A percentile compares a stretch with the other conserved stretches of the same genome.
Conservation (phyloP, 1,284 basidiomycete species). For the Cutaneotrichosporon sp. region DNA sequence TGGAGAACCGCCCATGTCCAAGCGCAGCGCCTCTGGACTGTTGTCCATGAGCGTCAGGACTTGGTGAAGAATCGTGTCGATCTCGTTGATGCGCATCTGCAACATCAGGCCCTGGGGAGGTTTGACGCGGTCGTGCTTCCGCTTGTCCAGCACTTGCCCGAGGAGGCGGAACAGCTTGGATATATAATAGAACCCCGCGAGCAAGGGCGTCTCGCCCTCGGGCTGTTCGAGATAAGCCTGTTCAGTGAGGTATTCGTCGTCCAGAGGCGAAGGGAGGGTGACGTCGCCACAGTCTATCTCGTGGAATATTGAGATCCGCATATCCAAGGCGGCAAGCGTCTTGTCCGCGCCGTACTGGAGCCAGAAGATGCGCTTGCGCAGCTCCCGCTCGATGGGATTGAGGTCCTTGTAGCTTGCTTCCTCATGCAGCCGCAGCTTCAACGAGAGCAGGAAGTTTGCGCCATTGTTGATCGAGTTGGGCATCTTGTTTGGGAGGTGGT, state of each 20-base stretch:
- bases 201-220: slow-evolving; percentile 72
- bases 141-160: slow-evolving; percentile 43
- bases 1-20: slow-evolving; percentile 29
- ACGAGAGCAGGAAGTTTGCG: slow-evolving; percentile 23
- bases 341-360: slow-evolving; percentile 82
- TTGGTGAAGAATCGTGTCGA: slow-evolving; percentile 43
- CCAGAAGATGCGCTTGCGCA: slow-evolving; percentile 78
- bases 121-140: slow-evolving; percentile 36
- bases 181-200: slow-evolving; percentile 80
- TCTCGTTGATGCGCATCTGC: slow-evolving; percentile 44
- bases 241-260: slow-evolving; percentile 63
- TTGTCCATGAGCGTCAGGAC: slow-evolving; percentile 47
- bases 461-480: slow-evolving; percentile 10
- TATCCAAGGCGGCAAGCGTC: slow-evolving; percentile 74
- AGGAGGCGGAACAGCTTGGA: slow-evolving; percentile 66
- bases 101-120: slow-evolving; percentile 42
- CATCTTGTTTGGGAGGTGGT: slow-evolving; percentile 17
- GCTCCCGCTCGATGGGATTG: slow-evolving; percentile 73
- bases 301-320: slow-evolving; percentile 72
- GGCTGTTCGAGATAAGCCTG: slow-evolving; percentile 76
- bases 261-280: slow-evolving; percentile 38
- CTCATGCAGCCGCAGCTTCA: slow-evolving; percentile 71
- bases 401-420: slow-evolving; percentile 52
- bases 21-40: slow-evolving; percentile 40
- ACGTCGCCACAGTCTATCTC: slow-evolving; percentile 69